Percentiles rank a stretch among this genome's conserved stretches.
phyloP scores from a whole-genome alignment of 768 basidiomycete genomes.

The Russula earlei region DNA sequence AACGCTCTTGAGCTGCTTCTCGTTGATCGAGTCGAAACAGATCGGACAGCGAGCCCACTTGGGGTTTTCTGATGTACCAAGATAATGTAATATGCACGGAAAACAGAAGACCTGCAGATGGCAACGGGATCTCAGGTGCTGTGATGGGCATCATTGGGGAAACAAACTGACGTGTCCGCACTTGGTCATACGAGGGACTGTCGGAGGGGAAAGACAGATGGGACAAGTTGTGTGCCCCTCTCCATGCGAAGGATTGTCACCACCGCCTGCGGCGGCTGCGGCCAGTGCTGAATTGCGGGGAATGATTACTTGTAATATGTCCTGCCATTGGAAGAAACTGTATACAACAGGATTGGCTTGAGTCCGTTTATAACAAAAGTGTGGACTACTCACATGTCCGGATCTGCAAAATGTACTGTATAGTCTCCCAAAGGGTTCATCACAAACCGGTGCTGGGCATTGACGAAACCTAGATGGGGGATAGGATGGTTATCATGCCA shows the following conservation, averaged over 20 bases:
- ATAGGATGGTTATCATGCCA: constrained; percentile 15
- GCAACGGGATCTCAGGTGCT: constrained; percentile 12
- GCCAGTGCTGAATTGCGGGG: constrained; percentile 72
- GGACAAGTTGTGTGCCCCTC: constrained; percentile 76
- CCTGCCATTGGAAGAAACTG: constrained; percentile 93
- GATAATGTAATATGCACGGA: constrained; percentile 87
- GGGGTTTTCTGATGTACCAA: constrained; percentile 66
- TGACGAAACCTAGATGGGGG: constrained; percentile 65
- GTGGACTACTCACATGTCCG: constrained; percentile 69
- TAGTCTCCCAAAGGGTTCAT: constrained; percentile 90
- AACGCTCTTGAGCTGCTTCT: constrained; percentile 85
- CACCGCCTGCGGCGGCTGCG: constrained; percentile 42
- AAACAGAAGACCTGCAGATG: constrained; percentile 76
- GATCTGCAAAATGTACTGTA: constrained; percentile 93
- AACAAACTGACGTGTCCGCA: constrained; percentile 82
- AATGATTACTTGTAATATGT: constrained; percentile 91
- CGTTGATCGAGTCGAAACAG: constrained; percentile 88
- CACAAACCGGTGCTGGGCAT: constrained; percentile 93
- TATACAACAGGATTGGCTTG: not conserved
- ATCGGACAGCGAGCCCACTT: constrained; percentile 95
- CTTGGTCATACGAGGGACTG: constrained; percentile 89
- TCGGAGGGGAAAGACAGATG: constrained; percentile 88
- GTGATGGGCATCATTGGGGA: constrained; percentile 3
- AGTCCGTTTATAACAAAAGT: constrained; percentile 12
- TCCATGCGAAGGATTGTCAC: constrained; percentile 34